These are phyloP conservation scores for Keithomyces neogunnii DNA, from an alignment of 2,329 filamentous ascomycete genomes.

Conservation along the genomic window DNA sequence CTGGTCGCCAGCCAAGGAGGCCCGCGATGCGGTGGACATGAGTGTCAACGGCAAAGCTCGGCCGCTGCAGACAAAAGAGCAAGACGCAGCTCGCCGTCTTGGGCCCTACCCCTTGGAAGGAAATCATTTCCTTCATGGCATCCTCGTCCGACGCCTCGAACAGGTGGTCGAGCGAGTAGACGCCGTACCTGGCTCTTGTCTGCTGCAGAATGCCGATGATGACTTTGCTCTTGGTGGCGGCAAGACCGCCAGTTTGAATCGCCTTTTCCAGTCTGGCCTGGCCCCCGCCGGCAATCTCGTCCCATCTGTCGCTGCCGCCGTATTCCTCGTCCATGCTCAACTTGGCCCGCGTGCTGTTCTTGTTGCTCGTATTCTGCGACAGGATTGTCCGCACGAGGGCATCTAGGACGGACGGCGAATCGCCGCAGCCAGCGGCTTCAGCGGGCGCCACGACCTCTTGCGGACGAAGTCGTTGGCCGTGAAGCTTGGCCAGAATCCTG, in stretches of 20 bases:
- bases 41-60: slow-evolving; percentile 45
- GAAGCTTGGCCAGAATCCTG: slow-evolving; percentile 51
- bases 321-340: slow-evolving; percentile 35
- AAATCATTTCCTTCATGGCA: slow-evolving; percentile 40
- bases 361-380: slow-evolving; percentile 43
- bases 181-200: slow-evolving; percentile 38
- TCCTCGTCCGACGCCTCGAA: slow-evolving; percentile 33
- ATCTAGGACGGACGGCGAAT: slow-evolving; percentile 41
- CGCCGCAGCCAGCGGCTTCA: slow-evolving; percentile 53
- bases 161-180: slow-evolving; percentile 41
- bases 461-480: slow-evolving; percentile 57
- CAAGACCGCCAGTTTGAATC: slow-evolving; percentile 64
- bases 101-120: slow-evolving; percentile 42
- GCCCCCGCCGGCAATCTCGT: slow-evolving; percentile 30
- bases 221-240: slow-evolving; percentile 62
- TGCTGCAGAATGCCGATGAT: slow-evolving; percentile 63
- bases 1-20: slow-evolving; percentile 39
- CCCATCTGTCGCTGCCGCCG: slow-evolving; percentile 35
- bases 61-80: slow-evolving; percentile 39
- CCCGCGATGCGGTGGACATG: slow-evolving; percentile 43
- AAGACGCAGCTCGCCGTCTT: slow-evolving; percentile 47
- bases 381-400: slow-evolving; percentile 43
- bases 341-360: slow-evolving; percentile 52
- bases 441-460: slow-evolving; percentile 52
- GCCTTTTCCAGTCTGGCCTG: slow-evolving; percentile 40